Evolutionary conservation across 768 basidiomycete genomes (phyloP), one percentile per base, ranked within the genome.

Genomic region (Suillus americanus): DNA sequence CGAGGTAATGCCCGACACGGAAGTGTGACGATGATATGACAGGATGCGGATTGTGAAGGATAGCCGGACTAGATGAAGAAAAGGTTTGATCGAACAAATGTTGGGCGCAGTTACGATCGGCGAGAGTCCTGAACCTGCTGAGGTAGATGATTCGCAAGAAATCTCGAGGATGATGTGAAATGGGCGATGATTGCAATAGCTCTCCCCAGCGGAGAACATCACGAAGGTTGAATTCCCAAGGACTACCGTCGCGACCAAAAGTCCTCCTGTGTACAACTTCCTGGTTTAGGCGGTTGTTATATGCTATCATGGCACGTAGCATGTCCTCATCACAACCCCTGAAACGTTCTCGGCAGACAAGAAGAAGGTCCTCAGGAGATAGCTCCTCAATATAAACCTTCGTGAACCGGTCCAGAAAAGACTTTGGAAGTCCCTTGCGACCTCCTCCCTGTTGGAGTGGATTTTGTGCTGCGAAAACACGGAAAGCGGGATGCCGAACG

Each of bases 221-320:
- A 16, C 97, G 91, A 37, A 99, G 82, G 74, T 99, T 99, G 81
- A 99, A 97, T 73, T 99, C 97, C 97, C 97, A 99, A 5, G 97
- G 97, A 62, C 86, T 83, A 10, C 96, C 96, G 62, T 90, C 86
- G 43, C 86, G 82, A 3, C 85, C 95, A 73, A 97, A 94, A 3
- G 82, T 67, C 23, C 86, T 84, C 60, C 84, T 83, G 25, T 85
- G 68, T 67, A 85, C 86, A 10, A 91, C 86, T 70, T 89, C 86
- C 9, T 87, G 81, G 60, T 89, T 88, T 54, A 99, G 80, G 13
- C 79, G 79, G 63, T 82, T 79, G 73, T 95, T 98, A 81, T 91
- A 97, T 1, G 81, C 69, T 60, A 99, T 93, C 93, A 99, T 97
- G 54, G 78, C 77, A 43, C 82, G 80, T 30, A 97, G 77, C 18